phyloP scores from a whole-genome alignment of 805 yeast species.

The Candida sanyiensis region DNA sequence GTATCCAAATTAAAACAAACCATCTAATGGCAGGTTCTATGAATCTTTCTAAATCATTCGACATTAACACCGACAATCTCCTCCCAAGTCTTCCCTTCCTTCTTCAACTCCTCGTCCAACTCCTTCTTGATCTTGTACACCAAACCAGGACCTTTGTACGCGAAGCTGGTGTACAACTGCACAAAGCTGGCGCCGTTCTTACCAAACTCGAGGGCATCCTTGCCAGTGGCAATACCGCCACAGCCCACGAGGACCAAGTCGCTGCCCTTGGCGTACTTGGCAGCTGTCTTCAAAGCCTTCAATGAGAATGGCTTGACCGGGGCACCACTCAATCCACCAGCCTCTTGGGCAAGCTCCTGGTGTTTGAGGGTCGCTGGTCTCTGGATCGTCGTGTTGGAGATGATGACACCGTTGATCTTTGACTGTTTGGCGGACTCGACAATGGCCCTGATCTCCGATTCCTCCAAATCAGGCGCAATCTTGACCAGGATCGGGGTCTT shows the following conservation, averaged over 20 bases:
- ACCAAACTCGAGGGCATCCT: slow-evolving; percentile 87
- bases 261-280: slow-evolving; percentile 71
- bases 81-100: slow-evolving; percentile 80
- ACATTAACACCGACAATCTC: slow-evolving; percentile 64
- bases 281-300: slow-evolving; percentile 61
- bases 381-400: slow-evolving; percentile 86
- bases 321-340: slow-evolving; percentile 90
- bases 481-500: slow-evolving; percentile 84
- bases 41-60: slow-evolving; percentile 7
- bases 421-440: slow-evolving; percentile 74
- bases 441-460: slow-evolving; percentile 73
- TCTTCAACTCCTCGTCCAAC: slow-evolving; percentile 50
- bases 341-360: slow-evolving; percentile 42
- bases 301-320: slow-evolving; percentile 81
- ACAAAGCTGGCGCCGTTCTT: slow-evolving; percentile 91
- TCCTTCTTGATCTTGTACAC: slow-evolving; percentile 57
- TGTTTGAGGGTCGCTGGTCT: slow-evolving; percentile 66
- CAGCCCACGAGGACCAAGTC: slow-evolving; percentile 80
- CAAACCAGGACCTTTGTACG: slow-evolving; percentile 88
- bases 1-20: too few species aligned
- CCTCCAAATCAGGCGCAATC: slow-evolving; percentile 88
- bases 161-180: slow-evolving; percentile 83
- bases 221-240: slow-evolving; percentile 87
- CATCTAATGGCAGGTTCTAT: not conserved
- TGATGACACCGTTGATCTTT: slow-evolving; percentile 83